Percentiles rank a stretch among this genome's conserved stretches.
Evolutionary conservation across 441 rosid genomes (phyloP).

Genomic region (Mallotus repandus): DNA sequence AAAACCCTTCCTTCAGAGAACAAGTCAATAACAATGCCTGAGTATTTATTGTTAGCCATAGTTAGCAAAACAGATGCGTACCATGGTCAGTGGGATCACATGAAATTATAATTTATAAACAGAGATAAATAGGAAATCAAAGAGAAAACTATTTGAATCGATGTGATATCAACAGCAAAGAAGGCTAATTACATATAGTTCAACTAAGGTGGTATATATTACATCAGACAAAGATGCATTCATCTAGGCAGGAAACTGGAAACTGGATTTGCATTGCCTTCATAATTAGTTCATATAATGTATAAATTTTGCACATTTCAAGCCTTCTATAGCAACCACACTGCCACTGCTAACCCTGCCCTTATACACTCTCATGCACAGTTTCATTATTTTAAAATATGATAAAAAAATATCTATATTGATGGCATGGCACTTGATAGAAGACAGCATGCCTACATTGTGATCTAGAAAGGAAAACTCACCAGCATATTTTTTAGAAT

Average conservation of each 20-base stretch:
- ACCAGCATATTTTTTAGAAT: constrained; percentile 61
- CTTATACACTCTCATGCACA: neutral
- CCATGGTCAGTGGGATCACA: neutral
- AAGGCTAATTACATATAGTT: neutral
- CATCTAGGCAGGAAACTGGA: neutral
- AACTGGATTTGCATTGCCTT: neutral
- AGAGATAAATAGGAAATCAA: neutral
- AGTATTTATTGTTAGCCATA: constrained; percentile 13
- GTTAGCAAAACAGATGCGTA: constrained; percentile 19
- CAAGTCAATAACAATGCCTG: constrained; percentile 76
- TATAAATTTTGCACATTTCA: neutral
- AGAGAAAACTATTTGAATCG: neutral
- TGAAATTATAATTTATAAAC: neutral
- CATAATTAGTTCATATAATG: neutral
- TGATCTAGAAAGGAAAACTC: constrained; percentile 18
- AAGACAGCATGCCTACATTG: neutral
- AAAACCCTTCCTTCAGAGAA: constrained; percentile 67
- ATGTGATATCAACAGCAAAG: neutral
- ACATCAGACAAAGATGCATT: neutral
- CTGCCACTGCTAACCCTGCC: neutral
- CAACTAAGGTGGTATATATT: neutral
- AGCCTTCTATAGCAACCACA: neutral
- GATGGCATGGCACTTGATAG: neutral
- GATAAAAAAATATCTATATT: neutral
- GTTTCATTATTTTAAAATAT: neutral